phyloP scores from a whole-genome alignment of 2,329 filamentous ascomycete genomes.

The Sclerotiophoma versabilis region DNA sequence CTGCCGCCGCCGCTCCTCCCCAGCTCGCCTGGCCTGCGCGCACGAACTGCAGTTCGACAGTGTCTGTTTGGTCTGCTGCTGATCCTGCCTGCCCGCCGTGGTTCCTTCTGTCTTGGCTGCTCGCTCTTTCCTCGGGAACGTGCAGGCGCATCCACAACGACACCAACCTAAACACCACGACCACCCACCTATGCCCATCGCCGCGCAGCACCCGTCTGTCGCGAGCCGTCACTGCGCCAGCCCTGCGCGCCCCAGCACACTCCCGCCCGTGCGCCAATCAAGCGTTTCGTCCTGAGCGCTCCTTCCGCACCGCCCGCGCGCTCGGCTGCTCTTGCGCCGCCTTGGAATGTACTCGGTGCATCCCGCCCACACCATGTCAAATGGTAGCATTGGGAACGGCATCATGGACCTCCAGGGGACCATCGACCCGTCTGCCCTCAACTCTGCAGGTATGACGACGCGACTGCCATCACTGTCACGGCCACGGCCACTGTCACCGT shows the following conservation, averaged over 20 bases:
- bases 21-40: slow-evolving; percentile 10
- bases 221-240: slow-evolving; percentile 24
- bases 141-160: slow-evolving; percentile 19
- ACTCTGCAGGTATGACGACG: slow-evolving; percentile 44
- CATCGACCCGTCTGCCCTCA: slow-evolving; percentile 52
- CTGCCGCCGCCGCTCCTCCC: slow-evolving; percentile 4
- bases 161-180: slow-evolving; percentile 19
- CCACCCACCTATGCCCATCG: slow-evolving; percentile 31
- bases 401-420: slow-evolving; percentile 52
- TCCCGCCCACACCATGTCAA: slow-evolving; percentile 48
- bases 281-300: slow-evolving; percentile 22
- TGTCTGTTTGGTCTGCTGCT: not conserved
- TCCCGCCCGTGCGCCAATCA: slow-evolving; percentile 12
- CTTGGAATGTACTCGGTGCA: slow-evolving; percentile 52
- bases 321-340: slow-evolving; percentile 45
- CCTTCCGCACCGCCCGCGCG: slow-evolving; percentile 35
- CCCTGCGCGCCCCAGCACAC: slow-evolving; percentile 26
- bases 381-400: slow-evolving; percentile 50
- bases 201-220: slow-evolving; percentile 29
- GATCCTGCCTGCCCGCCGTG: not conserved
- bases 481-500: not conserved
- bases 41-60: slow-evolving; percentile 11
- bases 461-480: not conserved
- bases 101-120: slow-evolving; percentile 17
- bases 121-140: slow-evolving; percentile 18